Base-by-base conservation (phyloP, 495 filamentous ascomycete genomes). In the Tuber borchii region DNA sequence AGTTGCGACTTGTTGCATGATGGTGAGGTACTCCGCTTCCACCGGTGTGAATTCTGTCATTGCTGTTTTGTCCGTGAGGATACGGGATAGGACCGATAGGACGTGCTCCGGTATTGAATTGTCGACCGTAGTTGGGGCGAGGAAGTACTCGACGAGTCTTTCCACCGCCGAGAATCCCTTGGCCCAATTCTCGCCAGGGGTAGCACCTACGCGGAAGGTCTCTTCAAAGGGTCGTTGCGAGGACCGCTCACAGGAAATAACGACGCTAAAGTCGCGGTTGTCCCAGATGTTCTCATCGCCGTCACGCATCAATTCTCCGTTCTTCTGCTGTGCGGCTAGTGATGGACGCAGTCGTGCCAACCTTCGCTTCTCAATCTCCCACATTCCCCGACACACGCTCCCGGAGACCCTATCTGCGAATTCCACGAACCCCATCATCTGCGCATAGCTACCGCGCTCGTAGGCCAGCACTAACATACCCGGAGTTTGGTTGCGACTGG, bases 351-450 rank as follows among this genome's bases (percentile, higher is more conserved):
- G 51, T 20, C 83, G 83, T n/a, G 73, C 73, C 26, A 83, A 51
- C 8, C 83, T 79, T 16, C 80, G 82, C 7, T 74, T 75, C 44
- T 84, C 83, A 72, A 84, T 68, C 46, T 81, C 80, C 76, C 75
- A 83, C 78, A 84, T 83, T 20, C 72, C 48, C 45, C 79, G 79
- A 43, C 80, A 84, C 16, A 84, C 77, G 48, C 82, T 84, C 12
- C 76, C 75, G 6, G 79, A 75, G 16, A 84, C 73, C 14, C 81
- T 81, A 40, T 81, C 77, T 17, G 71, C 81, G 43, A 84, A 83
- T 44, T 84, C 80, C 10, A 83, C 65, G 61, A 84, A 84, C 7
- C 82, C 83, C 75, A 81, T 80, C 73, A 84, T 81, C 51, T 84
- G 83, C 12, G 78, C 75, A 43, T 84, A 84, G n/a, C 82, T 82